Conservation (phyloP, 345 rosid species). For the Euphorbia lathyris region DNA sequence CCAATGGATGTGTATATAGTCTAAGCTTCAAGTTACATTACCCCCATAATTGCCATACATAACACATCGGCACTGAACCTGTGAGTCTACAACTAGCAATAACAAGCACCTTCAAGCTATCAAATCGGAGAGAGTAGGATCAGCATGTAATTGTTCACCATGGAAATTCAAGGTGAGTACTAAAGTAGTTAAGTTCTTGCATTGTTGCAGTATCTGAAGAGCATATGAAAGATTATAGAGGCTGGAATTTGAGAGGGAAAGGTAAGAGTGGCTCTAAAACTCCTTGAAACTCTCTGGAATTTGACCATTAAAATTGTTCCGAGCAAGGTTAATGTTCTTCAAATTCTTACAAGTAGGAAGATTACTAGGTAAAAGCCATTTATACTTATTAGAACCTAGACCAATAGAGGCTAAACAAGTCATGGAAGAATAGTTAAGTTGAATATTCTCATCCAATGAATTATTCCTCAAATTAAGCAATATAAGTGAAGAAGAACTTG, state of each 20-base stretch:
- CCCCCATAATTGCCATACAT: no score
- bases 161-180: conserved; percentile 66
- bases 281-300: conserved; percentile 58
- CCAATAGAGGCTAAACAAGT: conserved; percentile 51
- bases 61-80: conserved; percentile 65
- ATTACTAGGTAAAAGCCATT: conserved; percentile 48
- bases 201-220: conserved; percentile 52
- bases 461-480: conserved; percentile 72
- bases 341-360: conserved; percentile 54
- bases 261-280: conserved; percentile 53
- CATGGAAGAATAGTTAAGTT: conserved; percentile 62
- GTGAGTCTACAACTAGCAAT: conserved; percentile 56
- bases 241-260: conserved; percentile 63
- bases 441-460: conserved; percentile 47
- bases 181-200: conserved; percentile 57
- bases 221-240: conserved; percentile 50
- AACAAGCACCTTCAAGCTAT: conserved; percentile 58
- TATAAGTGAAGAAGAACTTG: conserved; percentile 45
- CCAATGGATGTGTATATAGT: no score
- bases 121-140: conserved; percentile 42
- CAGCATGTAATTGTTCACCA: conserved; percentile 53
- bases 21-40: no score
- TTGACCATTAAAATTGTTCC: conserved; percentile 54
- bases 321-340: conserved; percentile 56
- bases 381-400: conserved; percentile 55